These are phyloP conservation scores for Euphorbia pulcherrima DNA, from an alignment of 345 rosid genomes.

Conservation along the genomic window DNA sequence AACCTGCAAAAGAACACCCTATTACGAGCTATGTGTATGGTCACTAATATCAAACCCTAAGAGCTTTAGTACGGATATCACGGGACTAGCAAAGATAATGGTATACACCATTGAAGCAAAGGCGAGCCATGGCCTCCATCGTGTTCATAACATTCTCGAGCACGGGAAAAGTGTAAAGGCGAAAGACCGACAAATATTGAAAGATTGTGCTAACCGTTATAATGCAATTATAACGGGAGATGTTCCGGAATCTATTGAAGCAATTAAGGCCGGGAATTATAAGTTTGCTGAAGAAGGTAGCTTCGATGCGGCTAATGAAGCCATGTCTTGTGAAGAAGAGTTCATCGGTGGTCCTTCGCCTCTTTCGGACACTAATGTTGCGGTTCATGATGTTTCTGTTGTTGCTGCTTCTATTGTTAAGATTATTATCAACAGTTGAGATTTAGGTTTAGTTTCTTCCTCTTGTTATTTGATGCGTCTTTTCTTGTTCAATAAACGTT, in stretches of 20 bases:
- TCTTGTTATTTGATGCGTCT: not conserved
- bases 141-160: not conserved
- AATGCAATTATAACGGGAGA: not conserved
- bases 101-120: constrained; percentile 1
- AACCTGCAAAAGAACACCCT: not conserved
- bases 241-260: not conserved
- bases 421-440: constrained; percentile 4
- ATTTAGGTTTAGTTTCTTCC: not conserved
- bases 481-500: no score
- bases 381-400: constrained; percentile 1
- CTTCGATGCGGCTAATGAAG: constrained; percentile 2
- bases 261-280: not conserved
- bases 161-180: not conserved
- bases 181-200: not conserved
- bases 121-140: not conserved
- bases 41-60: not conserved
- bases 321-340: not conserved
- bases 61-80: not conserved
- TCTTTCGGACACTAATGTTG: not conserved
- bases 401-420: constrained; percentile 6
- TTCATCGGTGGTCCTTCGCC: not conserved
- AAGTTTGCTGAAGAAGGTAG: constrained; percentile 6
- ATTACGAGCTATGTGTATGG: not conserved
- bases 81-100: not conserved
- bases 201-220: not conserved